Conservation (phyloP, 2,329 filamentous ascomycete genomes). For the Byssoonygena ceratinophila region DNA sequence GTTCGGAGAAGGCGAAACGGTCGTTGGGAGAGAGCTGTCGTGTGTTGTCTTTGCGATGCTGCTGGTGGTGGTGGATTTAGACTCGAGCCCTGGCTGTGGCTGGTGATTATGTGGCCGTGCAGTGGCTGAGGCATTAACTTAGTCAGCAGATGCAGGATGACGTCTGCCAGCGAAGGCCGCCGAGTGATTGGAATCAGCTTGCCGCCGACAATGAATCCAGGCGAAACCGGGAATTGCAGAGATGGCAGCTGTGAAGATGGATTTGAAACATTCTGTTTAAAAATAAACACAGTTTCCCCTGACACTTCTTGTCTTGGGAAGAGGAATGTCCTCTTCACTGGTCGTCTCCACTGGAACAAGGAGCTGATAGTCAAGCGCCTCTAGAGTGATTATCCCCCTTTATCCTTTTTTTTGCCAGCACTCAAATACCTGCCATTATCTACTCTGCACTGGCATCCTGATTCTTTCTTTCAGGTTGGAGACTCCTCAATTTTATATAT, state of each 20-base stretch:
- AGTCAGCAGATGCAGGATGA: background rate
- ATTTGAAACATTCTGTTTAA: background rate
- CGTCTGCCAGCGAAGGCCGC: background rate
- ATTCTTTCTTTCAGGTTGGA: background rate
- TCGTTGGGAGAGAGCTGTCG: too few relatives aligned
- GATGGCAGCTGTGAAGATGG: background rate
- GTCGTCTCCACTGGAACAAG: background rate
- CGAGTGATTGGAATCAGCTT: constrained; percentile 4
- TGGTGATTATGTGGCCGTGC: background rate
- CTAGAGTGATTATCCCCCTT: background rate
- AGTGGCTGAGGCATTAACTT: background rate
- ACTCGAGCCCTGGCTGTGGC: too few relatives aligned
- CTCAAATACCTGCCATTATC: background rate
- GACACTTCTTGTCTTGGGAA: background rate
- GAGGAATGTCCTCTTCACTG: constrained; percentile 1
- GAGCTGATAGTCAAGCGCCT: background rate
- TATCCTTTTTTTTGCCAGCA: background rate
- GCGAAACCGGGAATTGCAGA: background rate
- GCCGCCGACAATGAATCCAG: constrained; percentile 4
- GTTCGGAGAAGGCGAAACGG: too few relatives aligned
- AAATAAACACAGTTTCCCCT: background rate
- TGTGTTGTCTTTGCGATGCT: too few relatives aligned
- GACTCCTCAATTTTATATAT: too few relatives aligned
- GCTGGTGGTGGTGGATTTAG: too few relatives aligned
- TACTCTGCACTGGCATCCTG: background rate